Base-by-base conservation (phyloP, 495 filamentous ascomycete genomes). In the Aspergillus kassunensis region DNA sequence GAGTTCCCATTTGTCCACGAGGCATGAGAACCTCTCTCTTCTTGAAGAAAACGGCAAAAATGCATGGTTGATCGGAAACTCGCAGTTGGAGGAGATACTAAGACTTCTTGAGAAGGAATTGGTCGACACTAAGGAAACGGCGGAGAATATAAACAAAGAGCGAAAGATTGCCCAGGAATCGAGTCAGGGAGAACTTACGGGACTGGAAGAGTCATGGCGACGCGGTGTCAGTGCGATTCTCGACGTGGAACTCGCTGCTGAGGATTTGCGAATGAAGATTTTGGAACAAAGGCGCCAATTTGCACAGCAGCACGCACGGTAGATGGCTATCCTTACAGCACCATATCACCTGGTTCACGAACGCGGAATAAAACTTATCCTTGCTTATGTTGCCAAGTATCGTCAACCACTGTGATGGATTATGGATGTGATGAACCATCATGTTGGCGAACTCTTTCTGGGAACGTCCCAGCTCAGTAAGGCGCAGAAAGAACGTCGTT, bases 1-100 rank as follows among this genome's bases (percentile, higher is more conserved):
- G 6, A 80, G 80, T 41, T 74, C 78, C 0, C 89, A 95, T 68
- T 73, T 96, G 11, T 63, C 76, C 1, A 69, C 71, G 16, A 84
- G 90, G 4, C 75, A 80, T 21, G 72, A 81, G 23, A 87, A 95
- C 62, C 79, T 96, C 18, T 71, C 78, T 4, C 76, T 93, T 9
- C 80, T 97, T 9, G 88, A 91, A 58, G 76, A 77, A 53, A 83
- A 82, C 70, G 91, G 91, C 61, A 90, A 88, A 73, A 96, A 95
- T 69, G 86, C 88, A 11, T 97, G 92, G 91, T 72, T 97, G 48
- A 76, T 95, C 10, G 84, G 82, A 6, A 97, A 97, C 69, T 77
- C 80, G 52, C 81, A 90, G 50, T 56, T 90, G 21, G 91, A 96
- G 66, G 80, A 80, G 35, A 77, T 89, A 23, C 71, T 97, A 44